These are phyloP conservation scores for Hypoxylon rubiginosum DNA, from an alignment of 2,329 filamentous ascomycete species.

Conservation along the genomic window DNA sequence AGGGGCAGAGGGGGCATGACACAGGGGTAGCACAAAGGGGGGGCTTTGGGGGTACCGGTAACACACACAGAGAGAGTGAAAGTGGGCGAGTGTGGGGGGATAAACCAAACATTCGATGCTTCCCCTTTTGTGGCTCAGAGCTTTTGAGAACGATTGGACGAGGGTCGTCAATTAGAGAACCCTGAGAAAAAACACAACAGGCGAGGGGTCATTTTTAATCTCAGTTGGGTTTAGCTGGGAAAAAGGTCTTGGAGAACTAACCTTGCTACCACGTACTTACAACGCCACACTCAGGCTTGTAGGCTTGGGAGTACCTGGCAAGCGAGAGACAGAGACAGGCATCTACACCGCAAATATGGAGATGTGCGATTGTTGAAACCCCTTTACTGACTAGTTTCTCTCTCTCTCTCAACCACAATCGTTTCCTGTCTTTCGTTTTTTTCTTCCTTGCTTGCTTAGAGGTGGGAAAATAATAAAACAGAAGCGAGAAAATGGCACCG, in stretches of 20 bases:
- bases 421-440: constrained; percentile 8
- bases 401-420: not conserved
- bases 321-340: constrained; percentile 8
- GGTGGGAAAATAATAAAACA: constrained; percentile 1
- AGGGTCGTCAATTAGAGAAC: constrained; percentile 33
- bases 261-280: not conserved
- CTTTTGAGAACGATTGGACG: constrained; percentile 36
- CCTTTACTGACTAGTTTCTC: constrained; percentile 37
- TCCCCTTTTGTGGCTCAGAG: constrained; percentile 19
- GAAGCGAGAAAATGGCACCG: constrained; percentile 45
- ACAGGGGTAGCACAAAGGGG: not conserved
- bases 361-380: constrained; percentile 24
- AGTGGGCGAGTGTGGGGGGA: constrained; percentile 19
- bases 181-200: constrained; percentile 14
- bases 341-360: constrained; percentile 42
- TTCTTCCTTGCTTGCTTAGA: constrained; percentile 8
- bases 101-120: constrained; percentile 27
- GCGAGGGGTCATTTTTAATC: constrained; percentile 23
- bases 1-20: not conserved
- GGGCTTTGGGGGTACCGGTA: not conserved
- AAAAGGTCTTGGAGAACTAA: not conserved
- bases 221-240: constrained; percentile 23
- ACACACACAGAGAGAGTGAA: not conserved
- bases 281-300: constrained; percentile 8
- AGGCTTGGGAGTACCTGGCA: constrained; percentile 1